Conservation (phyloP, 139 green algal species). For the Chlamydomonas incerta region DNA sequence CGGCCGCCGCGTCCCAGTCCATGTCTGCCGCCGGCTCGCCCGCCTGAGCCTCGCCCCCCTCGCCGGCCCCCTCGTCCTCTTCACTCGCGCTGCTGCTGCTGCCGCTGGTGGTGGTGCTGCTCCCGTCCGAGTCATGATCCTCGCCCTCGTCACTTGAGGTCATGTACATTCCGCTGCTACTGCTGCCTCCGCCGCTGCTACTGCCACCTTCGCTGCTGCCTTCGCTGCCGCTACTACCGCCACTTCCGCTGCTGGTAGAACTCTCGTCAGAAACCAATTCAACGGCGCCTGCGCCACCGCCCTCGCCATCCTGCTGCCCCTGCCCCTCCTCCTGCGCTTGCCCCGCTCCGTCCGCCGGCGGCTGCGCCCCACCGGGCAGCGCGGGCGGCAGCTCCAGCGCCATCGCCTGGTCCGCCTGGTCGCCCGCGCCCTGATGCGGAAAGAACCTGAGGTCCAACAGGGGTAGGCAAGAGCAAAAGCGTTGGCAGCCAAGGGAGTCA, state of each 20-base stretch:
- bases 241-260: not conserved
- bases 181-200: not conserved
- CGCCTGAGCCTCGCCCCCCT: not conserved
- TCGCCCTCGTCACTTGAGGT: not conserved
- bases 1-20: too few relatives aligned
- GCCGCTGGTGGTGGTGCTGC: not conserved
- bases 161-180: not conserved
- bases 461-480: too few relatives aligned
- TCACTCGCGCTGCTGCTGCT: not conserved
- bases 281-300: too few relatives aligned
- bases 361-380: not conserved
- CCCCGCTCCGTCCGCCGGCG: too few relatives aligned
- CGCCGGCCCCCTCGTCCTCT: not conserved
- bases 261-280: not conserved
- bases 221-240: too few relatives aligned
- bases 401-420: conserved; percentile 14
- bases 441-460: conserved; percentile 32
- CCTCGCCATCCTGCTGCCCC: not conserved
- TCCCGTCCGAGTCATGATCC: not conserved
- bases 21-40: not conserved
- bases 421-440: conserved; percentile 8
- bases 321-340: too few relatives aligned
- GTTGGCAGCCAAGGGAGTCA: too few relatives aligned
- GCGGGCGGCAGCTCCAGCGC: conserved; percentile 36
- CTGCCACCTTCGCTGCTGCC: too few relatives aligned